Evolutionary conservation across 2,329 filamentous ascomycete species (phyloP), one percentile per base, ranked within the genome.

Genomic region (Pseudogymnoascus sp.): DNA sequence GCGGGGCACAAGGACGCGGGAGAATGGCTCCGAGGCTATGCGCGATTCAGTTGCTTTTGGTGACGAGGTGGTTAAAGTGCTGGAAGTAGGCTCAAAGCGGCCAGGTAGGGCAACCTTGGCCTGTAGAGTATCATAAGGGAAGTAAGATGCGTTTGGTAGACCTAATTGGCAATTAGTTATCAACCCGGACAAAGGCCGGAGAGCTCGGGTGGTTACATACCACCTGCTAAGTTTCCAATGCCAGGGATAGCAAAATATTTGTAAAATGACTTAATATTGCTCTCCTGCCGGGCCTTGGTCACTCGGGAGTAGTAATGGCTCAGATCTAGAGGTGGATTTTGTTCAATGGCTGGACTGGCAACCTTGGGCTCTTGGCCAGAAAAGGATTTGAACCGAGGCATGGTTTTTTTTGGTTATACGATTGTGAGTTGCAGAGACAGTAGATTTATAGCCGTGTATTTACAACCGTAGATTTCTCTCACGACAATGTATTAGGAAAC

Each of bases 61-160:
- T 68, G 2, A 80, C 10, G 16, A n/a, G 24, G 28, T 33, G 50
- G 50, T 14, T 19, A 26, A 33, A 22, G n/a, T 22, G 26, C n/a
- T 14, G 10, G 50, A 22, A 56, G 26, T 7, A 56, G 50, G n/a
- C 28, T 56, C 89, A 81, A 89, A 95, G 74, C 92, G 84, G 67
- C 89, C 80, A 6, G 91, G 87, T 66, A 84, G 83, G 33, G 91
- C 90, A 65, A 89, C 85, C 67, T 89, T 86, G 41, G 92, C 90
- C 76, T 96, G 91, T 66, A 97, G 85, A 0, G 91, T 95, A 70
- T 97, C 92, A 75, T 89, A 96, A 7, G 93, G 93, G 72, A 97
- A 97, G 77, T 91, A 91, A 64, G 83, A 83, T 40, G 88, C 81
- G 75, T 95, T 88, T 14, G 93, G 93, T 22, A 96, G 83, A 65